Percentiles rank a stretch among this genome's conserved stretches.
These are phyloP conservation scores for Corylus avellana DNA, from an alignment of 306 rosid species.

Conservation along the genomic window DNA sequence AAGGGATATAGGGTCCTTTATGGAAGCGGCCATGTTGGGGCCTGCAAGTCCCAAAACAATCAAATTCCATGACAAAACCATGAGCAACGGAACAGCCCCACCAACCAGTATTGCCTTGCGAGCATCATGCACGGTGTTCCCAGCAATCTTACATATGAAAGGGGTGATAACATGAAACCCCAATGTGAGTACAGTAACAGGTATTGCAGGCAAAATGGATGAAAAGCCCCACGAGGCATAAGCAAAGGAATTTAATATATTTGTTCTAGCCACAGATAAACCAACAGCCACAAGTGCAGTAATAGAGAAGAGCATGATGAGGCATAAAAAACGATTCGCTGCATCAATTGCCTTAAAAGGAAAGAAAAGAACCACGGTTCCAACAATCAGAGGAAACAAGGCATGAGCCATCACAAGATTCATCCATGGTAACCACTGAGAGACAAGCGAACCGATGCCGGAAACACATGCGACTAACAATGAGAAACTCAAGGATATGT, in stretches of 20 bases:
- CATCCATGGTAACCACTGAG: slow-evolving; percentile 28
- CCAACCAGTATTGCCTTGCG: slow-evolving; percentile 57
- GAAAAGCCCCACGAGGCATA: slow-evolving; percentile 44
- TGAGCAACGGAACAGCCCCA: slow-evolving; percentile 49
- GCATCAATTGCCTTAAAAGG: slow-evolving; percentile 51
- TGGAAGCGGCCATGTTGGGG: slow-evolving; percentile 10
- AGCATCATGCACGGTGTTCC: slow-evolving; percentile 45
- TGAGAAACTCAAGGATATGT: slow-evolving; percentile 46
- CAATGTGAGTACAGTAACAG: slow-evolving; percentile 50
- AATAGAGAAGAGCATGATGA: slow-evolving; percentile 51
- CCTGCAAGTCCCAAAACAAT: slow-evolving; percentile 61
- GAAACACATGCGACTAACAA: slow-evolving; percentile 60
- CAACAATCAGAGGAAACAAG: slow-evolving; percentile 43
- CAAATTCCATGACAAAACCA: slow-evolving; percentile 64
- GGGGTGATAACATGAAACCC: slow-evolving; percentile 69
- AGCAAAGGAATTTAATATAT: slow-evolving; percentile 42
- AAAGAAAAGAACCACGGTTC: slow-evolving; percentile 34
- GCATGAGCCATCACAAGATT: slow-evolving; percentile 34
- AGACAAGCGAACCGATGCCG: slow-evolving; percentile 51
- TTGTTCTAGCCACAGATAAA: slow-evolving; percentile 36
- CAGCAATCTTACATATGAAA: slow-evolving; percentile 56
- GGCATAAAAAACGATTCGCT: slow-evolving; percentile 48
- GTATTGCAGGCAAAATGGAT: slow-evolving; percentile 49
- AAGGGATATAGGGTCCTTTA: slow-evolving; percentile 44
- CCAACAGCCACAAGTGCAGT: slow-evolving; percentile 52